These are phyloP conservation scores for Sporormia fimetaria DNA, from an alignment of 495 filamentous ascomycete genomes.

Conservation along the genomic window DNA sequence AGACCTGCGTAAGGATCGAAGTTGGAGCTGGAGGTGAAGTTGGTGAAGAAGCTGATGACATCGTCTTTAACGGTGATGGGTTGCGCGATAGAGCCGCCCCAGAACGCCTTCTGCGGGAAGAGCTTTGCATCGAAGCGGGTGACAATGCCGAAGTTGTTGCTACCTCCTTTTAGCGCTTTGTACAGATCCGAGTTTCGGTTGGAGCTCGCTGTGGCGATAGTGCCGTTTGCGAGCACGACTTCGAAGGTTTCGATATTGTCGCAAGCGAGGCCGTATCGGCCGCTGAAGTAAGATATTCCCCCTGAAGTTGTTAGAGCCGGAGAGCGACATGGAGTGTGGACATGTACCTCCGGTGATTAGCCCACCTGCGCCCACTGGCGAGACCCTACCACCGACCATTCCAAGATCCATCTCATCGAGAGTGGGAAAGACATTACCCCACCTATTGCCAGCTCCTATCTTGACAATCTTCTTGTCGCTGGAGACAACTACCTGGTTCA, in stretches of 20 bases:
- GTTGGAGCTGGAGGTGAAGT: slow-evolving; percentile 11
- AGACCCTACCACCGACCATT: slow-evolving; percentile 23
- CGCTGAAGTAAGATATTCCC: slow-evolving; percentile 27
- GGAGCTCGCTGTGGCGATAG: slow-evolving; percentile 19
- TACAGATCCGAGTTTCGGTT: slow-evolving; percentile 18
- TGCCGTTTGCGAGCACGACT: slow-evolving; percentile 27
- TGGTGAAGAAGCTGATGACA: slow-evolving; percentile 10
- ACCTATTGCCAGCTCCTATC: slow-evolving; percentile 22
- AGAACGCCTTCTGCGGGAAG: slow-evolving; percentile 13
- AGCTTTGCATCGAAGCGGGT: slow-evolving; percentile 18
- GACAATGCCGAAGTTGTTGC: slow-evolving; percentile 28
- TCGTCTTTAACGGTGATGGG: slow-evolving; percentile 16
- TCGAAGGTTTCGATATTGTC: slow-evolving; percentile 26
- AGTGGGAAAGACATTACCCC: slow-evolving; percentile 21
- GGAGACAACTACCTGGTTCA: slow-evolving; percentile 22
- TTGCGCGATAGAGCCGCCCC: slow-evolving; percentile 28
- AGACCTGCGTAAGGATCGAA: slow-evolving; percentile 20
- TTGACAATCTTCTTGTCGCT: slow-evolving; percentile 9
- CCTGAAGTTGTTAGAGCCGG: slow-evolving; percentile 11
- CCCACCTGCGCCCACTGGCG: slow-evolving; percentile 23
- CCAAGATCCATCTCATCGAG: slow-evolving; percentile 20
- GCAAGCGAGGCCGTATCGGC: slow-evolving; percentile 23
- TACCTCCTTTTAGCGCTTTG: slow-evolving; percentile 26
- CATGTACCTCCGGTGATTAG: slow-evolving; percentile 23
- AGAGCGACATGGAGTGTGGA: background rate